A percentile compares a stretch with the other conserved stretches of the same genome.
phyloP scores from a whole-genome alignment of 1,284 basidiomycete genomes.

The Trichosporon ovoides region DNA sequence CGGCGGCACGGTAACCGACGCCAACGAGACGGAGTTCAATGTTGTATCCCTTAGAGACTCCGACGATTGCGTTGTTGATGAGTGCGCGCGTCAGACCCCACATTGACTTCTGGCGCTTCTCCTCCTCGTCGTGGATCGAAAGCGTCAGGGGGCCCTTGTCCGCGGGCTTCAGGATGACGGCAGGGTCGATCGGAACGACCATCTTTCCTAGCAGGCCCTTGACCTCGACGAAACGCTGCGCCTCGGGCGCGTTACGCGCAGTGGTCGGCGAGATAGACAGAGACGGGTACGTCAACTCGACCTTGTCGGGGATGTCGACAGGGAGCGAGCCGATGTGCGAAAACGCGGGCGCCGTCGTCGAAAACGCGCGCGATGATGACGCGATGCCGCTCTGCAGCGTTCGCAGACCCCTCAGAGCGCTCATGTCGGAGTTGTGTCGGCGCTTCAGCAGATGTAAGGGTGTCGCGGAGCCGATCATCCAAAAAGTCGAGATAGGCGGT shows the following conservation, averaged over 20 bases:
- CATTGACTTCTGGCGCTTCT: constrained; percentile 74
- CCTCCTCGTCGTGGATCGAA: constrained; percentile 63
- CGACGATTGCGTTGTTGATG: constrained; percentile 80
- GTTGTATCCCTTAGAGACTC: constrained; percentile 82
- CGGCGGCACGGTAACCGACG: constrained; percentile 83
- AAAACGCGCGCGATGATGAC: constrained; percentile 24
- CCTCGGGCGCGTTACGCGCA: constrained; percentile 22
- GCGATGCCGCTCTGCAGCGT: constrained; percentile 2
- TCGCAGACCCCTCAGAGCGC: constrained; percentile 4
- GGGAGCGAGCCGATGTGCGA: constrained; percentile 75
- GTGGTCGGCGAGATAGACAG: constrained; percentile 31
- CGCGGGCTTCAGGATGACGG: constrained; percentile 52
- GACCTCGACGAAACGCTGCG: constrained; percentile 49
- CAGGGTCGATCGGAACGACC: constrained; percentile 61
- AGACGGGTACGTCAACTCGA: constrained; percentile 53
- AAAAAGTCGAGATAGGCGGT: neutral
- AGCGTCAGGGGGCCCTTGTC: constrained; percentile 45
- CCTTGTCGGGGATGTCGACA: constrained; percentile 63
- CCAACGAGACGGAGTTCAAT: constrained; percentile 83
- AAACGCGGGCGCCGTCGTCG: constrained; percentile 21
- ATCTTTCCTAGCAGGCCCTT: constrained; percentile 71
- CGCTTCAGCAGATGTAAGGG: constrained; percentile 1
- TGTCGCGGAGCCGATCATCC: neutral
- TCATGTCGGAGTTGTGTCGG: neutral
- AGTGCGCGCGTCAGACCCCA: constrained; percentile 92